Base-by-base conservation (phyloP, 331 rosid species). In the Stylosanthes scabra region DNA sequence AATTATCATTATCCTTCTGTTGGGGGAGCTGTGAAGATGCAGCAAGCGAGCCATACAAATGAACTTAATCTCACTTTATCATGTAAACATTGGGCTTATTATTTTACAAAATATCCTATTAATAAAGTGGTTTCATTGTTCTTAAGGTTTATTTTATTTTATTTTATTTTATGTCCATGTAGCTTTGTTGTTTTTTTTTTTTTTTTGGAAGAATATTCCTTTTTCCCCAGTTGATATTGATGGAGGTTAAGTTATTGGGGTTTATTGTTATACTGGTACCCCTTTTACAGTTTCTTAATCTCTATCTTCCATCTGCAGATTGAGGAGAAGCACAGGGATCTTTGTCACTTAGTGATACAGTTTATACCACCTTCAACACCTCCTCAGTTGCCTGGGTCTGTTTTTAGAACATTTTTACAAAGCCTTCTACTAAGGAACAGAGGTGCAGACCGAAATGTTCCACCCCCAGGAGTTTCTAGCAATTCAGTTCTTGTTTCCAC, bases 321-420 rank as follows among this genome's bases (percentile, higher is more conserved):
- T 72, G 99, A 94, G 85, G 97, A 94, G 91, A 94, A 91, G 88
- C 99, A 90, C 72, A 92, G 96, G 87, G 96, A 86, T 75, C 97
- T 94, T 12, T 94, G 99, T 70, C 85, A 77, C 80, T 78, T 94
- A 68, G 99, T 94, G 79, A 94, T 94, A 78, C 99, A 87, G 76
- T 94, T 91, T 77, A 88, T 91, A 72, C 99, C 99, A 12, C 98
- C 98, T 49, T 78, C 85, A 2, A 63, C 79, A 20, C 90, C 96
- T 78, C 89, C 90, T 41, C 97, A 94, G 78, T 83, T 94, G 63
- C 99, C 97, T 71, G 97, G 99, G 74, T 84, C 97, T 4, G 96
- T 91, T 51, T 91, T 94, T 73, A 86, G 96, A 84, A 83, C 91
- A 62, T 91, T 94, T 71, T 81, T 94, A 81, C 96, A 84, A 71